Base-by-base conservation (phyloP, 2,329 filamentous ascomycete species). In the Apiospora arundinis region DNA sequence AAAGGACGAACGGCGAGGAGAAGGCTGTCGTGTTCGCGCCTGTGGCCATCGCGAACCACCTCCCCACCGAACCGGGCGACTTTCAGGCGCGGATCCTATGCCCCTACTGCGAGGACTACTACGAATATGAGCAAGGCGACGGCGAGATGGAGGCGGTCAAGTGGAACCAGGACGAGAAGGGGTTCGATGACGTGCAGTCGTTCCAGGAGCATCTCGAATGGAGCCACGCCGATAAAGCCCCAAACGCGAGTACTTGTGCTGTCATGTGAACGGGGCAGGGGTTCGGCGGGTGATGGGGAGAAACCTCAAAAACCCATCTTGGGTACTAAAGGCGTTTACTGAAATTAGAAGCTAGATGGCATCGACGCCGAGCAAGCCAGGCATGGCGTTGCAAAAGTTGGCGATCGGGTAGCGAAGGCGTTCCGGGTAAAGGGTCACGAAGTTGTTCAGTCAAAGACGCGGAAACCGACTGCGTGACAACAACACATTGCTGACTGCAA, bases 131-230 rank as follows among this genome's bases (percentile, higher is more conserved):
- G 74, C 83, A 84, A 40, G 82, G 84, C 46, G 85, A 87, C 71
- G 86, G 85, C 73, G 86, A 88, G 56, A 87, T 87, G 73, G 87
- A 88, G 65, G 76, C 83, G 46, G 81, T 85, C 68, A 82, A 81
- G 40, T 86, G 86, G 21, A 83, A 84, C 18, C 82, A 83, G 73
- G 83, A 87, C 70, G 86, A 87, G 70, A 75, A 75, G 45, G 85
- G 84, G 4, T 88, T 89, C 75, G 83, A 84, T 60, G 83, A 84
- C 73, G 77, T 91, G 63, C 80, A 78, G 21, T 81, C 82, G 21
- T 85, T 90, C 48, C 85, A 85, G 77, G 85, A 85, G 72, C 89
- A 91, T 74, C 81, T 91, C 40, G 86, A 86, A 74, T 90, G 89
- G 89, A 82, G 85, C 73, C 89, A 90, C 74, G 80, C 82, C 1